A percentile compares a stretch with the other conserved stretches of the same genome.
Evolutionary conservation across 2,329 filamentous ascomycete species (phyloP).

Genomic region (Fusarium nisikadoi): DNA sequence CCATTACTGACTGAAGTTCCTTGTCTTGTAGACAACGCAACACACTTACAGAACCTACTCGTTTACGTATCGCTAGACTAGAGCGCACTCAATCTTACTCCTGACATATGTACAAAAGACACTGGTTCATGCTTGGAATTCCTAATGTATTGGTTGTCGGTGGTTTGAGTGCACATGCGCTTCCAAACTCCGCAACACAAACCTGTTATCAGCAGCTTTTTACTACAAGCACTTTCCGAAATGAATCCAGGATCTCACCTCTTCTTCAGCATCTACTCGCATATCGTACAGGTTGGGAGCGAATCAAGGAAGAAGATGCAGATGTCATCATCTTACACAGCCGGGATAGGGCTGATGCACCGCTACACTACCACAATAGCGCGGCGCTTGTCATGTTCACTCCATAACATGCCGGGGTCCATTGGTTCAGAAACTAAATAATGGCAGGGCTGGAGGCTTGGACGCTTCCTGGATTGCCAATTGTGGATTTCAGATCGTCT

Average conservation of each 20-base stretch:
- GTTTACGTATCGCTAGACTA: not conserved
- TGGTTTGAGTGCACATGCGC: not conserved
- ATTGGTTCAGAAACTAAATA: not conserved
- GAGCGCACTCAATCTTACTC: not conserved
- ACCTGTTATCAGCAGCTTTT: not conserved
- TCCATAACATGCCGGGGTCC: not conserved
- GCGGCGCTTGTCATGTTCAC: not conserved
- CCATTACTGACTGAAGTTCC: not conserved
- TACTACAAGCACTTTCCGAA: not conserved
- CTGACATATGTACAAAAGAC: not conserved
- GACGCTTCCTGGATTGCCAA: not conserved
- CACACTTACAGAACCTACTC: not conserved
- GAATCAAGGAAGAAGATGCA: not conserved
- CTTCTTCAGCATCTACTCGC: not conserved
- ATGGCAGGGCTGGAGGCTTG: not conserved
- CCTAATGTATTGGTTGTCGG: not conserved
- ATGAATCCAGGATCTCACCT: not conserved
- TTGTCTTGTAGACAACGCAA: not conserved
- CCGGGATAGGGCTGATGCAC: conserved; percentile 12
- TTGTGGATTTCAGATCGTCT: conserved; percentile 1
- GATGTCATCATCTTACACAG: not conserved
- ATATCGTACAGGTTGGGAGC: not conserved
- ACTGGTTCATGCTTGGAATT: not conserved
- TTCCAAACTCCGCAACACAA: not conserved
- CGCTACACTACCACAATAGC: not conserved